A percentile compares a stretch with the other conserved stretches of the same genome.
These are phyloP conservation scores for Ceratobasidium sp. DNA, from an alignment of 1,284 basidiomycete species.

Conservation along the genomic window DNA sequence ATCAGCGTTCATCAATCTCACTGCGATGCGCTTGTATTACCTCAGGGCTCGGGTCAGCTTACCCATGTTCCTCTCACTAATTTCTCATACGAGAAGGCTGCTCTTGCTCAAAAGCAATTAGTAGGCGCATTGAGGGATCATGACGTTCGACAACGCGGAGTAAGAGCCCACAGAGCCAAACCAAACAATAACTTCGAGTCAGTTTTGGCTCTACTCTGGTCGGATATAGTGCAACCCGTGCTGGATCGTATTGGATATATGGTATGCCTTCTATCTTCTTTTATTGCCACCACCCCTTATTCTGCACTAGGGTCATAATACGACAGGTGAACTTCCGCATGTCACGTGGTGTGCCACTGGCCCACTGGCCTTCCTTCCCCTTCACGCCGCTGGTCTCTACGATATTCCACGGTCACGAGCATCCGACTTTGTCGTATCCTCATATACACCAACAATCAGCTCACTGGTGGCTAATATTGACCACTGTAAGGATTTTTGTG, in stretches of 20 bases:
- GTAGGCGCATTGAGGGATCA: neutral
- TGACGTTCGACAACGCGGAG: neutral
- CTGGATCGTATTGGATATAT: neutral
- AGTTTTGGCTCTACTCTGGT: neutral
- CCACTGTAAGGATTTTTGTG: neutral
- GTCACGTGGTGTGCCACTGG: slow-evolving; percentile 32
- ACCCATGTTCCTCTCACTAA: neutral
- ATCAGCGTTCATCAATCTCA: neutral
- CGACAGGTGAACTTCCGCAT: neutral
- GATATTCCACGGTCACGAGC: neutral
- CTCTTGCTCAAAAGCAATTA: neutral
- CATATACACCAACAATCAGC: slow-evolving; percentile 16
- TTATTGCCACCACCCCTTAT: no score
- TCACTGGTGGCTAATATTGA: neutral
- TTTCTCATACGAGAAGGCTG: neutral
- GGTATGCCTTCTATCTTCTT: no score
- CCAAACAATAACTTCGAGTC: neutral
- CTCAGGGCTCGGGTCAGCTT: neutral
- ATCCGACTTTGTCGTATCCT: slow-evolving; percentile 18
- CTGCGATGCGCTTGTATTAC: neutral
- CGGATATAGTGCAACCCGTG: neutral
- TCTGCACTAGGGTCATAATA: neutral
- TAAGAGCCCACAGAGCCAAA: neutral
- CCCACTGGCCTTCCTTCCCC: slow-evolving; percentile 7
- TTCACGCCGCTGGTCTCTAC: slow-evolving; percentile 9